Evolutionary conservation across 768 basidiomycete genomes (phyloP).

Genomic region (Lentinula lateritia): DNA sequence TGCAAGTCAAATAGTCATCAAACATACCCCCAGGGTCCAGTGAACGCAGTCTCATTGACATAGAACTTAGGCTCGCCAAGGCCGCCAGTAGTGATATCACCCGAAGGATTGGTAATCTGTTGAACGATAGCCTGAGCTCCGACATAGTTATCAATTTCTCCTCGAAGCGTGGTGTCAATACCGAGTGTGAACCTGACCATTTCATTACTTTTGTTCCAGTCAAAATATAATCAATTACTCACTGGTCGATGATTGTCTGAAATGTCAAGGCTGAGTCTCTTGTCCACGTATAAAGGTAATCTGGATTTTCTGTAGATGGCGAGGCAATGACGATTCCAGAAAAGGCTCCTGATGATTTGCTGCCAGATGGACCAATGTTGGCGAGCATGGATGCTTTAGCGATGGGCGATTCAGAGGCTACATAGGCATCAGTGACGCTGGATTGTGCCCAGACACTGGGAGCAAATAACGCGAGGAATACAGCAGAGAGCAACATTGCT

Average conservation of each 20-base stretch:
- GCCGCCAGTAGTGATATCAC: constrained; percentile 53
- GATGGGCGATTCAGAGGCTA: constrained; percentile 48
- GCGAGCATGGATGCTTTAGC: constrained; percentile 65
- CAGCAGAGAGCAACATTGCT: not conserved
- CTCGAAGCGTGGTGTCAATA: constrained; percentile 41
- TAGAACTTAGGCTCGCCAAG: constrained; percentile 74
- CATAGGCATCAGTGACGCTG: constrained; percentile 41
- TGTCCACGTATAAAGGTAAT: constrained; percentile 67
- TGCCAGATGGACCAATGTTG: constrained; percentile 60
- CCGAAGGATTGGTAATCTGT: constrained; percentile 63
- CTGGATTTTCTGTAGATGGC: constrained; percentile 37
- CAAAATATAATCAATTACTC: constrained; percentile 9
- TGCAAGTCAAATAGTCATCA: not conserved
- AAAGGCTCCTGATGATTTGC: constrained; percentile 48
- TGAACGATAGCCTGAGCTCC: constrained; percentile 47
- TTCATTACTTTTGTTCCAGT: not conserved
- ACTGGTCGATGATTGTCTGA: constrained; percentile 40
- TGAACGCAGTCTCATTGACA: constrained; percentile 59
- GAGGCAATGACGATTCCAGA: constrained; percentile 45
- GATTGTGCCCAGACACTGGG: not conserved
- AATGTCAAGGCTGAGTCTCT: constrained; percentile 65
- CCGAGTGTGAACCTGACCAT: constrained; percentile 33
- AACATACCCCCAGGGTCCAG: constrained; percentile 39
- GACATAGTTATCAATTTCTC: constrained; percentile 51
- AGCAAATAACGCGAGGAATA: not conserved